Conservation (phyloP, 139 green algal species). For the Micromonas commoda region DNA sequence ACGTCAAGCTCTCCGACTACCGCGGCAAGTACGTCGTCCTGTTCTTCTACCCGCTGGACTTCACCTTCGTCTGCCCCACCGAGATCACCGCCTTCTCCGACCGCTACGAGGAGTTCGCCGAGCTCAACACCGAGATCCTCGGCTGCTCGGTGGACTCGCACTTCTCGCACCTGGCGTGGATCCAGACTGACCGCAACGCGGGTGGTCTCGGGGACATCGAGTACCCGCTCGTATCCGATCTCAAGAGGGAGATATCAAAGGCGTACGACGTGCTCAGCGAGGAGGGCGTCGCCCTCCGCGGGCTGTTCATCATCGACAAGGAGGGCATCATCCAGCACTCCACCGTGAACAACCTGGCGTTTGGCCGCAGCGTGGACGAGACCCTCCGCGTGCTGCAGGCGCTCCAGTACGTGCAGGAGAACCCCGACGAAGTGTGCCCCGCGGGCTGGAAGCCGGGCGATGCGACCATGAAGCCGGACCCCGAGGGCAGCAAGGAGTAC, state of each 20-base stretch:
- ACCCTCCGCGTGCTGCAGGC: conserved; percentile 89
- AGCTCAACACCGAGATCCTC: conserved; percentile 80
- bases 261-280: conserved; percentile 81
- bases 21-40: conserved; percentile 91
- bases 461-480: conserved; percentile 78
- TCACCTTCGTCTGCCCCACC: conserved; percentile 90
- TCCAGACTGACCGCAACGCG: conserved; percentile 73
- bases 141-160: conserved; percentile 86
- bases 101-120: conserved; percentile 79
- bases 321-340: conserved; percentile 89
- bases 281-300: conserved; percentile 47
- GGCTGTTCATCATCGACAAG: conserved; percentile 56
- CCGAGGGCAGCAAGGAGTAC: conserved; percentile 71
- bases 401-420: conserved; percentile 82
- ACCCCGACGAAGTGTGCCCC: conserved; percentile 89
- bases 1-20: conserved; percentile 84
- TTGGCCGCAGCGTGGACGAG: conserved; percentile 92
- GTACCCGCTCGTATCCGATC: conserved; percentile 94
- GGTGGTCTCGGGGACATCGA: conserved; percentile 87
- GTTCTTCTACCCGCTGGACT: conserved; percentile 98
- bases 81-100: conserved; percentile 99
- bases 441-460: conserved; percentile 91
- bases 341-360: conserved; percentile 95
- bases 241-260: conserved; percentile 75
- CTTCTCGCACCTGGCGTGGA: conserved; percentile 97